Evolutionary conservation across 2,329 filamentous ascomycete species (phyloP), one percentile per base, ranked within the genome.

Genomic region (Ambrosiella beaveri): DNA sequence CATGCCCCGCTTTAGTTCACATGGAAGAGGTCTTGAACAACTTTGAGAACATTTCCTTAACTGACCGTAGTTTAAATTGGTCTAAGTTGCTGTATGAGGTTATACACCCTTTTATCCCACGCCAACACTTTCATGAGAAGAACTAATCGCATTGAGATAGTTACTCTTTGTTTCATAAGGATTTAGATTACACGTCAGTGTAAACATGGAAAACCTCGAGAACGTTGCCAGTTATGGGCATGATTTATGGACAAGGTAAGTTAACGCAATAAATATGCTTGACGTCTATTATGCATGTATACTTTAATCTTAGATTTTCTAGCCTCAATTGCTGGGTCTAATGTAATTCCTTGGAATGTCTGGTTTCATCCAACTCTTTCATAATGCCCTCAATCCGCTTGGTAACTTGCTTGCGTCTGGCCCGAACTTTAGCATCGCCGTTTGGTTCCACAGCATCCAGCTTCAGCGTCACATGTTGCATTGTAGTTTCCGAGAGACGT

Each of bases 381-480:
- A 93, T 68, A 49, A 85, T 71, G 9, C 73, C 76, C 67, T 91
- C 85, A 2, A 85, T 82, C 62, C 84, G 76, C 64, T 74, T 79
- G n/a, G 91, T 84, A 55, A 90, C 69, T 59, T 82, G 84, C 71
- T 86, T 90, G 65, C 87, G 73, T 67, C 74, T 78, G 11, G 75
- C 70, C 62, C 86, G 75, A 35, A 85, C 80, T 11, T 83, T 80
- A 8, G 72, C 68, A 63, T 86, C 80, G 4, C 85, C 85, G 53
- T 84, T 82, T 0, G 82, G 83, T 63, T 91, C 85, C 2, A 91
- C 80, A 19, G 77, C 82, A 66, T 93, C 87, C 44, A 88, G 69
- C 71, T 90, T 91, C 62, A 93, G 70, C 41, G 91, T 66, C 1
- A 89, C 80, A 64, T 89, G 84, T 62, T 84, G 80, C 74, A 93